These are phyloP conservation scores for Oldenlandia corymbosa DNA, from an alignment of 257 asterid species.

Conservation along the genomic window DNA sequence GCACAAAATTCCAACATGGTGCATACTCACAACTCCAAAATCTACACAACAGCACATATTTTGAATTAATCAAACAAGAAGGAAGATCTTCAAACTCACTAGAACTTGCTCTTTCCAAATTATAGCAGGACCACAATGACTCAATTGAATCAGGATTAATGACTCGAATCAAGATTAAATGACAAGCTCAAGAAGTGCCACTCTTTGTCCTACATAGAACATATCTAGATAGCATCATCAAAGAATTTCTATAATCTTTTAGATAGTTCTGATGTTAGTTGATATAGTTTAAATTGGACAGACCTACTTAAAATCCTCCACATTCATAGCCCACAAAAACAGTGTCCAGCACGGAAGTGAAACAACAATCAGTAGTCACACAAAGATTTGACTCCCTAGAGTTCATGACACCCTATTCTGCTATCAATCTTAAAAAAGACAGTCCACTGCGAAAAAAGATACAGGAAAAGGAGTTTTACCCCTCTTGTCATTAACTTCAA, in stretches of 20 bases:
- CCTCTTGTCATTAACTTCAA: slow-evolving; percentile 26
- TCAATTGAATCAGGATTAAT: no score
- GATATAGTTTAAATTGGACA: background rate
- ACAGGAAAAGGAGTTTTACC: slow-evolving; percentile 33
- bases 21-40: slow-evolving; percentile 80
- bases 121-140: background rate
- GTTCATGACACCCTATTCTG: background rate
- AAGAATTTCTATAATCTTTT: background rate
- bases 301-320: background rate
- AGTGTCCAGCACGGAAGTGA: background rate
- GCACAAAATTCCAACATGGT: slow-evolving; percentile 88
- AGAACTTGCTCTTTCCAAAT: background rate
- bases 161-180: slow-evolving; percentile 1
- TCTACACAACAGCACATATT: slow-evolving; percentile 35
- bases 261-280: background rate
- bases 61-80: background rate
- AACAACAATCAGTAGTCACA: background rate
- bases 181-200: background rate
- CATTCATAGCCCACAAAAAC: background rate
- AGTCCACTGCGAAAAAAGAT: background rate
- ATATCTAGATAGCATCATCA: background rate
- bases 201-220: background rate
- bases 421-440: background rate
- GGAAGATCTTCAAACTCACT: background rate
- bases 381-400: background rate